Percentiles rank a stretch among this genome's conserved stretches.
Conservation (phyloP, 1,139 yeast genomes). For the Wickerhamomyces sp. region DNA sequence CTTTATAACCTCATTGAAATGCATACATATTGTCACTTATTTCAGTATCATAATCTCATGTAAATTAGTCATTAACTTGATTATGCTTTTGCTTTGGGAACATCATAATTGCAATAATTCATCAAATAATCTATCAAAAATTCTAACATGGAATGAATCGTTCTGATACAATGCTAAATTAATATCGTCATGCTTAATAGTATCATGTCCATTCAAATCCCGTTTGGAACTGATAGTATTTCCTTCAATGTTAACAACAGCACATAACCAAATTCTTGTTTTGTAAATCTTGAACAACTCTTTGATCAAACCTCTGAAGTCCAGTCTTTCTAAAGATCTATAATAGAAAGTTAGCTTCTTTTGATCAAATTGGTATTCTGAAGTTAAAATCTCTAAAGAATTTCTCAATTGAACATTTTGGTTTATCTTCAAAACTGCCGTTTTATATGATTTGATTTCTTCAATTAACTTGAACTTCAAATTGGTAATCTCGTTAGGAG, state of each 20-base stretch:
- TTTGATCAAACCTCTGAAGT: slow-evolving; percentile 86
- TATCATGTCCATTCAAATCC: neutral
- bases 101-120: slow-evolving; percentile 7
- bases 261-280: slow-evolving; percentile 97
- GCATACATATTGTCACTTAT: no score
- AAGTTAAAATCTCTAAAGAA: slow-evolving; percentile 49
- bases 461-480: slow-evolving; percentile 33
- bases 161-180: slow-evolving; percentile 12
- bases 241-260: slow-evolving; percentile 39
- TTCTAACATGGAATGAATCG: slow-evolving; percentile 30
- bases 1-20: neutral
- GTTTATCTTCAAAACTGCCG: slow-evolving; percentile 26
- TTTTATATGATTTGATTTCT: slow-evolving; percentile 47
- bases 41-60: no score
- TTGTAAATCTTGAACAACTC: slow-evolving; percentile 91
- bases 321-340: slow-evolving; percentile 67
- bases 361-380: slow-evolving; percentile 94
- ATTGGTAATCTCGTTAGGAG: slow-evolving; percentile 31
- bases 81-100: neutral
- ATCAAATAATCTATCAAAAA: slow-evolving; percentile 23
- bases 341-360: slow-evolving; percentile 91
- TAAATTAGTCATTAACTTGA: neutral
- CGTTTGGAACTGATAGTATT: slow-evolving; percentile 1
- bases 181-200: slow-evolving; percentile 7
- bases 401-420: slow-evolving; percentile 23